Percentiles rank a stretch among this genome's conserved stretches.
These are phyloP conservation scores for Starmerella apis DNA, from an alignment of 805 yeast species.

Conservation along the genomic window DNA sequence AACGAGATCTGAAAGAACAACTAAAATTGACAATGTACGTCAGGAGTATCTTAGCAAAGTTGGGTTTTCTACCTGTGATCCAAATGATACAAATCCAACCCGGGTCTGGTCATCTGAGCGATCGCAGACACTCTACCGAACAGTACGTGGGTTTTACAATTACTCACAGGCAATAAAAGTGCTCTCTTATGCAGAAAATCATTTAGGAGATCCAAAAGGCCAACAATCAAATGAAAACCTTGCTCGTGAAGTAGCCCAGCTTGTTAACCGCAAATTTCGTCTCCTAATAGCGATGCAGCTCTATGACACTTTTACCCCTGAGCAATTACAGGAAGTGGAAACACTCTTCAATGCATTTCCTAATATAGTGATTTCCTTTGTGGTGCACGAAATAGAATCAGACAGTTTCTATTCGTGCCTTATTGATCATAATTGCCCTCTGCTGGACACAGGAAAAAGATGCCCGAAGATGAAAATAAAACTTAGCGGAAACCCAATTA, in stretches of 20 bases:
- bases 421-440: slow-evolving; percentile 61
- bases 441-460: slow-evolving; percentile 47
- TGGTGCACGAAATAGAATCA: slow-evolving; percentile 29
- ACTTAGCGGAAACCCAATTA: slow-evolving; percentile 68
- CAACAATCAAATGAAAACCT: slow-evolving; percentile 35
- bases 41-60: slow-evolving; percentile 9
- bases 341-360: slow-evolving; percentile 75
- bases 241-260: slow-evolving; percentile 42
- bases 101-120: slow-evolving; percentile 81
- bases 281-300: slow-evolving; percentile 81
- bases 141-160: slow-evolving; percentile 75
- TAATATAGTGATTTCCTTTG: slow-evolving; percentile 44
- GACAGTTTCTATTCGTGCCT: slow-evolving; percentile 48
- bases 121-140: slow-evolving; percentile 73
- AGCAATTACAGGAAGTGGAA: slow-evolving; percentile 64
- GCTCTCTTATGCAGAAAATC: slow-evolving; percentile 56
- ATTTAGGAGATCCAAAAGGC: slow-evolving; percentile 26
- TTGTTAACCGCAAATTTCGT: slow-evolving; percentile 76
- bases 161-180: slow-evolving; percentile 63
- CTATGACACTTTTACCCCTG: slow-evolving; percentile 57
- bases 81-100: slow-evolving; percentile 43
- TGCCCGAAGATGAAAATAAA: slow-evolving; percentile 53
- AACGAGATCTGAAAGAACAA: not conserved
- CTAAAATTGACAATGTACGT: not conserved
- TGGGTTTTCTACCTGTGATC: slow-evolving; percentile 24